A percentile compares a stretch with the other conserved stretches of the same genome.
Conservation (phyloP, 164 flowering plant species). For the Aristolochia fimbriata region DNA sequence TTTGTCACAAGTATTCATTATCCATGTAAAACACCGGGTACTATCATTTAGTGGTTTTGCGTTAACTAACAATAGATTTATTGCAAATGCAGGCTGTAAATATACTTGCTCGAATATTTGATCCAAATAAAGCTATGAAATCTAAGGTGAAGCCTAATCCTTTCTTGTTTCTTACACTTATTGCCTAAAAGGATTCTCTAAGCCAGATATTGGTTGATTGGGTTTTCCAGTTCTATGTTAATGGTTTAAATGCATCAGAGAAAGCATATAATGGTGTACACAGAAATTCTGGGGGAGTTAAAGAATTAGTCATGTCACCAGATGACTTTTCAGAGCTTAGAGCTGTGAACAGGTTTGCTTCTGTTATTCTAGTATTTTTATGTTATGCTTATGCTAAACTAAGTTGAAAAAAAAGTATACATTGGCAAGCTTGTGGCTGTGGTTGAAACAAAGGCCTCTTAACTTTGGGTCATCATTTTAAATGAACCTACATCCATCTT, state of each 20-base stretch:
- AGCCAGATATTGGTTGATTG: not conserved
- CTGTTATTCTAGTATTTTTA: not conserved
- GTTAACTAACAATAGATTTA: not conserved
- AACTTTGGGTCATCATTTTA: no score
- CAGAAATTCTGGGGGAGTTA: conserved; percentile 2
- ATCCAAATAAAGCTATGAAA: conserved; percentile 60
- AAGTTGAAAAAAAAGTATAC: no score
- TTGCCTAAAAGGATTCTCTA: no score
- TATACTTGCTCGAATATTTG: conserved; percentile 59
- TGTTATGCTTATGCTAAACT: no score
- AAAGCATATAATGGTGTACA: conserved; percentile 15
- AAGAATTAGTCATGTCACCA: conserved; percentile 11
- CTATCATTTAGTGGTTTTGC: no score
- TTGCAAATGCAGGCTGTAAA: conserved; percentile 49
- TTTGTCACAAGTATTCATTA: not conserved
- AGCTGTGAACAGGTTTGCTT: conserved; percentile 19
- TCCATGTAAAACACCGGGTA: not conserved
- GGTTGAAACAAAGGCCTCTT: no score
- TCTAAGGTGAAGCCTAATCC: conserved; percentile 31
- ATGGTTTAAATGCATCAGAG: conserved; percentile 41
- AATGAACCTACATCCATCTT: no score
- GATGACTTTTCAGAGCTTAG: conserved; percentile 9
- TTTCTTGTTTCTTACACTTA: not conserved
- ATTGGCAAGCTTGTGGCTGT: no score
- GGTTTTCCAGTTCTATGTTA: conserved; percentile 44